Evolutionary conservation across 495 filamentous ascomycete species (phyloP), one percentile per base, ranked within the genome.

Genomic region (Terfezia claveryi): DNA sequence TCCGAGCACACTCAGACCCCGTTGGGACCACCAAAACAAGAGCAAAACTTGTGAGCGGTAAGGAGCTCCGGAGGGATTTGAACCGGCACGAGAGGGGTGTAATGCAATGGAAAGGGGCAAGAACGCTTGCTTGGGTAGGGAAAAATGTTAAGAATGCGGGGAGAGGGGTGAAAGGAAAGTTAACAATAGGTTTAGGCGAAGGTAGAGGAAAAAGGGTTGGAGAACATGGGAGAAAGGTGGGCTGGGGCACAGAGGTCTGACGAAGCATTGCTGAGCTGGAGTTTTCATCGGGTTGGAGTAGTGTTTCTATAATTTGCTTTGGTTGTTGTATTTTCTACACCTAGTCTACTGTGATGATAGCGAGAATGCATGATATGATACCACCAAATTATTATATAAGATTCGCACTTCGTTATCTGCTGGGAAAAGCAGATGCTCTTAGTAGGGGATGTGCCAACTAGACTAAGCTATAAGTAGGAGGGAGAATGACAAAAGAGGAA

Each of bases 41-140:
- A 5, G 23, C 64, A 36, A 61, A 53, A 32, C 27, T 63, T 23
- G 53, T 41, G 4, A 60, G 27, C 32, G 56, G 12, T 20, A 54
- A 52, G 36, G 57, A 64, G 20, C 23, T 53, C 32, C 73, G 72
- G 66, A 71, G 68, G 55, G 77, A 80, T 38, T 64, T 85, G 59
- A 77, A 82, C 62, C 69, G 81, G 11, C 80, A 80, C 66, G 79
- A 85, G 58, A 68, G 81, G 36, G 82, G 82, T 9, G 55, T 83
- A 59, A 85, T 85, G 81, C 81, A 85, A 66, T 86, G 82, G 82
- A 81, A 76, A 65, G 79, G 81, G n/a, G 72, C 80, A 67, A 67
- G 82, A 58, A 84, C 82, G 58, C 68, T 74, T 53, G 75, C 76
- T 63, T 85, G 84, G 61, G 80, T 80, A 36, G 83, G 82, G 67